These are phyloP conservation scores for Paspalum vaginatum DNA, from an alignment of 176 grass and related monocot genomes.

Conservation along the genomic window DNA sequence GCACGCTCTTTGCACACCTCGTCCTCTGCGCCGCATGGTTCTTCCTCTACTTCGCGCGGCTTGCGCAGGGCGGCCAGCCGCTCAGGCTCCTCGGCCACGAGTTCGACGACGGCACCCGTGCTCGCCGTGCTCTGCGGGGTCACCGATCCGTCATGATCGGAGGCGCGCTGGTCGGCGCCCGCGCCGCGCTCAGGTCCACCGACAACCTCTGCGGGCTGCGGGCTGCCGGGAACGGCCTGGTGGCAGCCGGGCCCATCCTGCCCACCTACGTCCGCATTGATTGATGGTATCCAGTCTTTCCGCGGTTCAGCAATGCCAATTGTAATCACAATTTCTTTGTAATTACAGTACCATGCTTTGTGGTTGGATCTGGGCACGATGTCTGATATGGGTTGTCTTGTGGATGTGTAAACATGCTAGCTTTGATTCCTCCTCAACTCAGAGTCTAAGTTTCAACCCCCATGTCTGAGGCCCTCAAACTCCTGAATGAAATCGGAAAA, in stretches of 20 bases:
- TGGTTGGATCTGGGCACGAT: not conserved
- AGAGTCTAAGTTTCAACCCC: no score
- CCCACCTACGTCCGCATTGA: slow-evolving; percentile 61
- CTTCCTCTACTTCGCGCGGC: slow-evolving; percentile 88
- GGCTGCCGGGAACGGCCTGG: slow-evolving; percentile 62
- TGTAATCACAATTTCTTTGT: not conserved
- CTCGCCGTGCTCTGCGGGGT: slow-evolving; percentile 64
- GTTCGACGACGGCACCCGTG: slow-evolving; percentile 90
- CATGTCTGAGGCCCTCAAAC: no score
- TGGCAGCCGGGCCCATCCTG: slow-evolving; percentile 49
- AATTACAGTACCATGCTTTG: slow-evolving; percentile 37
- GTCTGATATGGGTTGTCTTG: not conserved
- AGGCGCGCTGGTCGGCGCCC: slow-evolving; percentile 47
- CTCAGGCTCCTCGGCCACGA: slow-evolving; percentile 59
- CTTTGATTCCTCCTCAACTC: no score
- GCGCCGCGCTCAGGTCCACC: slow-evolving; percentile 68
- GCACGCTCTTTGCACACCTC: slow-evolving; percentile 63
- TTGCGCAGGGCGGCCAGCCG: slow-evolving; percentile 38
- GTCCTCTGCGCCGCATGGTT: slow-evolving; percentile 80
- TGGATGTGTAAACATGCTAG: slow-evolving; percentile 25
- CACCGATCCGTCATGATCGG: slow-evolving; percentile 64
- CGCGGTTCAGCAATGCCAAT: not conserved
- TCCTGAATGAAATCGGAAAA: no score
- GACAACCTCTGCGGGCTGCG: slow-evolving; percentile 92
- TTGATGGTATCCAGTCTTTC: slow-evolving; percentile 19